Evolutionary conservation across 1,139 yeast species (phyloP).

Genomic region (Debaryomycetaceae sp.): DNA sequence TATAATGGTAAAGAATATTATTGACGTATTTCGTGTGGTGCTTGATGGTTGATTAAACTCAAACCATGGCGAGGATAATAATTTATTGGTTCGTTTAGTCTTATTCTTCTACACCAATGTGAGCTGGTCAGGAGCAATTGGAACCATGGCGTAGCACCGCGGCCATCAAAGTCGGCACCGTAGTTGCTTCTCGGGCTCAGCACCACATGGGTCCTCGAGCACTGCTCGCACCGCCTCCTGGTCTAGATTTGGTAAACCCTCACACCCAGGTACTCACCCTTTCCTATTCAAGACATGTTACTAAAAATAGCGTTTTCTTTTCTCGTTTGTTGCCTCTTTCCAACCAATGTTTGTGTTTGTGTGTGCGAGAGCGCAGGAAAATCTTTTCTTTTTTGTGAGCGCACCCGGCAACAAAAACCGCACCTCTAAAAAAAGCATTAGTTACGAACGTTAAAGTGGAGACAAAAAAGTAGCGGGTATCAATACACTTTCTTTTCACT

Average conservation of each 20-base stretch:
- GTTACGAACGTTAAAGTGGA: no score
- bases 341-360: constrained; percentile 1
- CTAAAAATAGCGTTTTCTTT: constrained; percentile 2
- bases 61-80: no score
- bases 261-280: constrained; percentile 1
- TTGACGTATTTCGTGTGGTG: neutral
- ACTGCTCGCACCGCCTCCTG: neutral
- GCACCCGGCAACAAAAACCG: constrained; percentile 1
- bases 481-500: neutral
- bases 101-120: no score
- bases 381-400: constrained; percentile 5
- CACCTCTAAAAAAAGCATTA: constrained; percentile 1
- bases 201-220: no score
- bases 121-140: no score
- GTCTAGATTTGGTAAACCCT: constrained; percentile 2
- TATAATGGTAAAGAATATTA: neutral
- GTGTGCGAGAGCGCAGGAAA: constrained; percentile 2
- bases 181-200: no score
- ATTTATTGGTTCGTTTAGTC: no score
- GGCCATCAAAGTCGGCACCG: no score
- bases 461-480: constrained; percentile 3
- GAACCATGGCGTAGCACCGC: no score
- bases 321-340: neutral
- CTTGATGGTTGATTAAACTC: no score
- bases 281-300: constrained; percentile 2